These are phyloP conservation scores for Apophysomyces variabilis DNA, from an alignment of 371 early-diverging fungal species.

Conservation along the genomic window DNA sequence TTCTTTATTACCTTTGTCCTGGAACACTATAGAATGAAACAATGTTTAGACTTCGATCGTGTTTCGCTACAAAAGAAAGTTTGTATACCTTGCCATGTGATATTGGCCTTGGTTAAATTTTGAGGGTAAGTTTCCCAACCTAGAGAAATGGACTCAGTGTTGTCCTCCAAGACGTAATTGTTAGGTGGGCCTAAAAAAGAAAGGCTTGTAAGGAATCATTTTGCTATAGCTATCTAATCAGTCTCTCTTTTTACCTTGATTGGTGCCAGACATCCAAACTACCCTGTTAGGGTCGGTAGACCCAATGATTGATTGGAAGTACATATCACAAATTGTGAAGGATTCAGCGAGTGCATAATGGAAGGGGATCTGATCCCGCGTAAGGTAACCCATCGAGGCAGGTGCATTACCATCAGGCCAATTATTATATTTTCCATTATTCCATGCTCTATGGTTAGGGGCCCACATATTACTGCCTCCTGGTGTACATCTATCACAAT, in stretches of 20 bases:
- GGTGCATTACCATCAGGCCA: slow-evolving; percentile 34
- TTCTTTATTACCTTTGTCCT: slow-evolving; percentile 20
- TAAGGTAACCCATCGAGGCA: slow-evolving; percentile 34
- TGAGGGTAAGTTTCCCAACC: slow-evolving; percentile 33
- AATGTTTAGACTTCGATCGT: neutral
- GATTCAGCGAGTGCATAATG: slow-evolving; percentile 32
- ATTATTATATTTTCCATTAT: slow-evolving; percentile 30
- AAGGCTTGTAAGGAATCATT: too few species aligned
- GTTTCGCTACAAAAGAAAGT: neutral
- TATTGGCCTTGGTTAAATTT: slow-evolving; percentile 23
- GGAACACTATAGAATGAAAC: slow-evolving; percentile 15
- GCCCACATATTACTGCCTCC: slow-evolving; percentile 18
- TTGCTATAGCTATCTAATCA: neutral
- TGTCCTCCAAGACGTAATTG: slow-evolving; percentile 27
- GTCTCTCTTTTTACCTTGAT: slow-evolving; percentile 14
- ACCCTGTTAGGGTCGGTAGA: slow-evolving; percentile 35
- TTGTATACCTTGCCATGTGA: slow-evolving; percentile 28
- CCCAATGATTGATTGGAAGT: slow-evolving; percentile 32
- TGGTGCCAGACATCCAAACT: slow-evolving; percentile 36
- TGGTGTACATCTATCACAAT: slow-evolving; percentile 12
- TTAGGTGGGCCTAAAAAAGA: slow-evolving; percentile 10
- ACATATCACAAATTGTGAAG: slow-evolving; percentile 36
- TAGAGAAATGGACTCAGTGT: slow-evolving; percentile 21
- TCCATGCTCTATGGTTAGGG: slow-evolving; percentile 26
- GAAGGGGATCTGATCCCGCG: slow-evolving; percentile 29